Evolutionary conservation across 2,329 filamentous ascomycete species (phyloP).

Genomic region (Furcasterigmium furcatum): DNA sequence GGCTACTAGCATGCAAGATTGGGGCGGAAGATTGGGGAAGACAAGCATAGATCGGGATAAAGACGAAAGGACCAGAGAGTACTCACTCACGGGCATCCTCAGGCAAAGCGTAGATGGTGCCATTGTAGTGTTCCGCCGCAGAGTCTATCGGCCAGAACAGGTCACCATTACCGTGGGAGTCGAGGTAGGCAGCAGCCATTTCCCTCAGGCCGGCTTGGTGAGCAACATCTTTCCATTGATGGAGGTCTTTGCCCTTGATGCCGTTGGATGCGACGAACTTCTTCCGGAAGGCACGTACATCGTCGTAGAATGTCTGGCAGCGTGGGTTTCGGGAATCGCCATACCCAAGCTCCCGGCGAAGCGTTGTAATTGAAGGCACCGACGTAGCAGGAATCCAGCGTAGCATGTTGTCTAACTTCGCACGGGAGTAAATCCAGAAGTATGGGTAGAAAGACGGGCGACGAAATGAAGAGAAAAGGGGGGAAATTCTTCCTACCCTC

Average conservation of each 20-base stretch:
- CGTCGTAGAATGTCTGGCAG: conserved; percentile 4
- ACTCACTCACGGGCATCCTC: no score
- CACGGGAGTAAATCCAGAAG: no score
- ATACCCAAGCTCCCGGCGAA: conserved; percentile 5
- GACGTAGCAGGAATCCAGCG: background rate
- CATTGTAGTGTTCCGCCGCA: background rate
- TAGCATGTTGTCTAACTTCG: no score
- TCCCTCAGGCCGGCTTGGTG: conserved; percentile 5
- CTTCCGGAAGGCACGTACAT: conserved; percentile 3
- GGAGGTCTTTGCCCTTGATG: background rate
- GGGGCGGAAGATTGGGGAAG: no score
- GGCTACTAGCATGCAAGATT: no score
- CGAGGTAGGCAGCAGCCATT: conserved; percentile 6
- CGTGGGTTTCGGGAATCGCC: background rate
- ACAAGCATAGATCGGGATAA: no score
- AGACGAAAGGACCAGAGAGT: no score
- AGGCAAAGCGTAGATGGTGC: no score
- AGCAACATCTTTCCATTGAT: conserved; percentile 5
- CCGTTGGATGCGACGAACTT: conserved; percentile 1
- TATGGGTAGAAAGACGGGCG: no score
- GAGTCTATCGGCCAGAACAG: conserved; percentile 7
- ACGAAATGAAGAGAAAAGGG: no score
- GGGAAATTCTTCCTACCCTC: no score
- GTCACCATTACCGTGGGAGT: conserved; percentile 2
- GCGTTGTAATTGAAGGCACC: conserved; percentile 2